phyloP scores from a whole-genome alignment of 2,329 filamentous ascomycete genomes.

The Cordyceps sp. region DNA sequence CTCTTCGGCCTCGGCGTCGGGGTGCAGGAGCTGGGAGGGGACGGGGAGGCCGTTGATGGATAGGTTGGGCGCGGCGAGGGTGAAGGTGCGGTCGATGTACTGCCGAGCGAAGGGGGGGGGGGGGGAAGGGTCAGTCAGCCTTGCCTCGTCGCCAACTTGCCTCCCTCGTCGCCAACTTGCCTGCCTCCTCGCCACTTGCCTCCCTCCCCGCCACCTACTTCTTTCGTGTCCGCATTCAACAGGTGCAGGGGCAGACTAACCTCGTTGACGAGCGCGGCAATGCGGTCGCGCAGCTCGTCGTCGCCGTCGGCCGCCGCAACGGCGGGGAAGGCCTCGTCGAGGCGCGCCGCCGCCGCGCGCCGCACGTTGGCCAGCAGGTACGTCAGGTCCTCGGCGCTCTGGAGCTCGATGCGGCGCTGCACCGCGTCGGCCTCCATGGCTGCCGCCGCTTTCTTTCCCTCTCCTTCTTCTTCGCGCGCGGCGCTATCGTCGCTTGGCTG shows the following conservation, averaged over 20 bases:
- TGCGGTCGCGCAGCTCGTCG: conserved; percentile 39
- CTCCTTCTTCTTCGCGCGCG: too few relatives aligned
- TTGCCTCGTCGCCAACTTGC: too few relatives aligned
- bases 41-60: conserved; percentile 44
- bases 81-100: conserved; percentile 47
- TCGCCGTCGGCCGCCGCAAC: conserved; percentile 30
- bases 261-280: conserved; percentile 42
- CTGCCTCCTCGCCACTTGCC: too few relatives aligned
- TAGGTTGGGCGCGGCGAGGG: conserved; percentile 40
- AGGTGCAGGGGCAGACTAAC: conserved; percentile 16
- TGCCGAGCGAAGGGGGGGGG: conserved; percentile 14
- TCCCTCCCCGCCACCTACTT: too few relatives aligned
- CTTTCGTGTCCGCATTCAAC: too few relatives aligned
- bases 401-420: conserved; percentile 66
- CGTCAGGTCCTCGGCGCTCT: conserved; percentile 55
- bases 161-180: too few relatives aligned
- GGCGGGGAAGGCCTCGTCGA: conserved; percentile 52
- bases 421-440: too few relatives aligned
- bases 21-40: conserved; percentile 7
- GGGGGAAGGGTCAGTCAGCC: too few relatives aligned
- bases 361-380: conserved; percentile 56
- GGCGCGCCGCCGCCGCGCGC: conserved; percentile 47
- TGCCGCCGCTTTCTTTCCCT: too few relatives aligned
- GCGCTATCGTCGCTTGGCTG: too few relatives aligned
- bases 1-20: conserved; percentile 2